These are phyloP conservation scores for Peronospora farinosa DNA, from an alignment of 352 stramenopile species.

Conservation along the genomic window DNA sequence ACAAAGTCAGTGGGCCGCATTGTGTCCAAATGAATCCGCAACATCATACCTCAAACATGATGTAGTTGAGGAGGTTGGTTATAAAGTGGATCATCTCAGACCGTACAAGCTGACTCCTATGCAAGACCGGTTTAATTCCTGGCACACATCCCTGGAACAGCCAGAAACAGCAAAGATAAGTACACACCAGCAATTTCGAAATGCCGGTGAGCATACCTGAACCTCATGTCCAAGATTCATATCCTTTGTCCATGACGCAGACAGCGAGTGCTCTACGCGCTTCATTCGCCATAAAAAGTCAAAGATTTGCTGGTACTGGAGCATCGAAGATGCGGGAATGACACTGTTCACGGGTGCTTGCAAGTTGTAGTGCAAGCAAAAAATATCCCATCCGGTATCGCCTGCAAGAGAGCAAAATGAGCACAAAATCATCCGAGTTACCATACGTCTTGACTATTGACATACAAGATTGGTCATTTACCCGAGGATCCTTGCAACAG, in stretches of 20 bases:
- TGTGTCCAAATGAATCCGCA: neutral
- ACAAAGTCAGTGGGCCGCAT: neutral
- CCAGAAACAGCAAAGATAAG: slow-evolving; percentile 2
- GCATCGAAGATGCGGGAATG: slow-evolving; percentile 80
- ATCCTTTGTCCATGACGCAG: slow-evolving; percentile 94
- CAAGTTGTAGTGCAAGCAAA: slow-evolving; percentile 87
- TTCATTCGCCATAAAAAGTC: slow-evolving; percentile 88
- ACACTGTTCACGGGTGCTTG: slow-evolving; percentile 83
- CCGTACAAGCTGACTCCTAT: slow-evolving; percentile 91
- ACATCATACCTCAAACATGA: slow-evolving; percentile 93
- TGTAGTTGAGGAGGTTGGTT: slow-evolving; percentile 96
- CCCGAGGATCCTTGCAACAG: slow-evolving; percentile 77
- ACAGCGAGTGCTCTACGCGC: slow-evolving; percentile 89
- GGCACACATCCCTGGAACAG: slow-evolving; percentile 52
- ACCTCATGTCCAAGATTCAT: slow-evolving; percentile 93
- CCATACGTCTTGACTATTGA: neutral
- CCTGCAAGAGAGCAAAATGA: slow-evolving; percentile 25
- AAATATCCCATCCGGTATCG: slow-evolving; percentile 93
- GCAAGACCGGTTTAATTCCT: slow-evolving; percentile 65
- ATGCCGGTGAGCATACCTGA: slow-evolving; percentile 36
- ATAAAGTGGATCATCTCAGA: slow-evolving; percentile 98
- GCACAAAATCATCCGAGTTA: slow-evolving; percentile 1
- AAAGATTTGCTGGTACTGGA: slow-evolving; percentile 87
- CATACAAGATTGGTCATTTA: slow-evolving; percentile 5
- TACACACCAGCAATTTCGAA: neutral